Evolutionary conservation across 192 early-diverging fungal species (phyloP).

Genomic region (Podila epicladia): DNA sequence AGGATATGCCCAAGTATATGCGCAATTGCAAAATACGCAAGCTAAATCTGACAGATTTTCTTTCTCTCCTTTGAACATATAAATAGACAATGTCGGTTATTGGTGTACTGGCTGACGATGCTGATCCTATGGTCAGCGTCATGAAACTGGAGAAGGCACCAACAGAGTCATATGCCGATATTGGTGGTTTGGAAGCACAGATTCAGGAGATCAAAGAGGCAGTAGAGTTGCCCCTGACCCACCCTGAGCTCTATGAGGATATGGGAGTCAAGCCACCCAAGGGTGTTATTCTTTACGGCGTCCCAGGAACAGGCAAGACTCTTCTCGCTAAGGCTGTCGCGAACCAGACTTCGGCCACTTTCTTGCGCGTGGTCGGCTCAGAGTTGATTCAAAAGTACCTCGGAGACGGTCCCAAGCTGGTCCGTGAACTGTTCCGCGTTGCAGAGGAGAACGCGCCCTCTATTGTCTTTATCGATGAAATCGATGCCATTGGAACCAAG

Average conservation of each 20-base stretch:
- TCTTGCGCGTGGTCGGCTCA: slow-evolving; percentile 96
- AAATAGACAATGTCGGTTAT: slow-evolving; percentile 83
- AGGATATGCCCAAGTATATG: too few species aligned
- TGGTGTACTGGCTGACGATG: slow-evolving; percentile 94
- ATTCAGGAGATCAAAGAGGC: slow-evolving; percentile 99
- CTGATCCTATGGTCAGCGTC: slow-evolving; percentile 98
- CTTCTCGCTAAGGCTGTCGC: slow-evolving; percentile 98
- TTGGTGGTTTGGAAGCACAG: slow-evolving; percentile 97
- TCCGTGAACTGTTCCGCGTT: slow-evolving; percentile 96
- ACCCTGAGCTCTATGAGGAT: slow-evolving; percentile 97
- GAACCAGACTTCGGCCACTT: slow-evolving; percentile 97
- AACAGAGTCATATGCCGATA: slow-evolving; percentile 97
- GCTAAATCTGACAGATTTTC: not conserved
- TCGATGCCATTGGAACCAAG: slow-evolving; percentile 98
- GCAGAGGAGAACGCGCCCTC: slow-evolving; percentile 96
- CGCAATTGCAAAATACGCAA: too few species aligned
- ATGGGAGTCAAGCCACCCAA: slow-evolving; percentile 99
- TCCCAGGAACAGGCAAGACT: slow-evolving; percentile 94
- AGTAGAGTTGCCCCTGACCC: slow-evolving; percentile 96
- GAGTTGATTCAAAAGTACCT: slow-evolving; percentile 99
- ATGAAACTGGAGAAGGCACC: slow-evolving; percentile 99
- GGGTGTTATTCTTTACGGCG: slow-evolving; percentile 96
- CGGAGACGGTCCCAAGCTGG: slow-evolving; percentile 97
- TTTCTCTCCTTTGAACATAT: not conserved
- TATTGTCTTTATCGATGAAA: slow-evolving; percentile 99